Evolutionary conservation across 148 eudicot genomes (phyloP).

Genomic region (Camellia sinensis): DNA sequence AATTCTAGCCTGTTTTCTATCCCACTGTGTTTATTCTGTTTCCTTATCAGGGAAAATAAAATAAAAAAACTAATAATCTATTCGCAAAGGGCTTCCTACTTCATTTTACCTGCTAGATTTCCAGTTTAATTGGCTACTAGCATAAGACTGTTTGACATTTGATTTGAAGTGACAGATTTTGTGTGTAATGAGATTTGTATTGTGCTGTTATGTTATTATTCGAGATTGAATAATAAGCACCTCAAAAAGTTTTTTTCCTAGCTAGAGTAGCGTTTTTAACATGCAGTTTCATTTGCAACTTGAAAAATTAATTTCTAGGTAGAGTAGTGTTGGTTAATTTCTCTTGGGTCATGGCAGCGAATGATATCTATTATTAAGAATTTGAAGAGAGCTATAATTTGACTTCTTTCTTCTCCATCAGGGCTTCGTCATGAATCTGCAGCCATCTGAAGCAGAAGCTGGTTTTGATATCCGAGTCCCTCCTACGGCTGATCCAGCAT

Average conservation of each 20-base stretch:
- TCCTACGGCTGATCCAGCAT: slow-evolving; percentile 69
- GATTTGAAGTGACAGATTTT: not conserved
- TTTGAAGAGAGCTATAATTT: not conserved
- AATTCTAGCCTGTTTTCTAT: no score
- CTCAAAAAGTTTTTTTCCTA: not conserved
- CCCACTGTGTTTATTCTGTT: no score
- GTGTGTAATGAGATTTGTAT: not conserved
- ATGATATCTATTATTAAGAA: not conserved
- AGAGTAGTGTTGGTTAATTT: no score
- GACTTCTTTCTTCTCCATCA: slow-evolving; percentile 25
- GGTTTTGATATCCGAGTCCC: slow-evolving; percentile 95
- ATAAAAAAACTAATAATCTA: no score
- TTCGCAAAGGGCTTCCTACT: not conserved
- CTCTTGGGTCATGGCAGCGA: not conserved
- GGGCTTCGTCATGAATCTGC: slow-evolving; percentile 99
- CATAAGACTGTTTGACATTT: not conserved
- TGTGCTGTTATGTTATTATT: slow-evolving; percentile 1
- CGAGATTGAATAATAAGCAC: not conserved
- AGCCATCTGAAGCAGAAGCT: slow-evolving; percentile 96
- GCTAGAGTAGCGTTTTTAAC: not conserved
- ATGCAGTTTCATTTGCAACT: not conserved
- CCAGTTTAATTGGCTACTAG: not conserved
- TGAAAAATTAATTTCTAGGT: not conserved
- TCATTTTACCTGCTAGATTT: no score
- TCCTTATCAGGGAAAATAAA: no score